These are phyloP conservation scores for Limnanthes douglasii DNA, from an alignment of 345 rosid species.

Conservation along the genomic window DNA sequence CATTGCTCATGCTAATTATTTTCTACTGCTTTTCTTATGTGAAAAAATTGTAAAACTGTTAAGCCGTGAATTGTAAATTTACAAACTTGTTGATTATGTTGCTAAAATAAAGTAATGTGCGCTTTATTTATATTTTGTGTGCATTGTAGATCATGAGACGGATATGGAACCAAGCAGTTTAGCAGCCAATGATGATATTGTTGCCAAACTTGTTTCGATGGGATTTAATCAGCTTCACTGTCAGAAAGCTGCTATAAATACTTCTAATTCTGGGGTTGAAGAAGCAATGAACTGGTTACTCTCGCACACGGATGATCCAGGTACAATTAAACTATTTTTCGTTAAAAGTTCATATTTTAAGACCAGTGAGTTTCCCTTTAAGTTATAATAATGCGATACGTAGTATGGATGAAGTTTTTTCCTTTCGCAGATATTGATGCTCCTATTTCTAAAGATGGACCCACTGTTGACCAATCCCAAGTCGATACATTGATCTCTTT, in stretches of 20 bases:
- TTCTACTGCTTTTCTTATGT: neutral
- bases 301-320: slow-evolving; percentile 90
- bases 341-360: neutral
- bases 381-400: slow-evolving; percentile 2
- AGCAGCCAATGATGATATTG: slow-evolving; percentile 71
- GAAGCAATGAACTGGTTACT: slow-evolving; percentile 99
- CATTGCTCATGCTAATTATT: neutral
- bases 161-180: slow-evolving; percentile 35
- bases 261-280: slow-evolving; percentile 78
- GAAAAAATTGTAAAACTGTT: no score
- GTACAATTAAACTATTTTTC: slow-evolving; percentile 22
- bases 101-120: no score
- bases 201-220: slow-evolving; percentile 81
- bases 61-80: no score
- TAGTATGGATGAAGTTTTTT: no score
- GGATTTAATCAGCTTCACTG: slow-evolving; percentile 84
- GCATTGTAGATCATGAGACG: slow-evolving; percentile 29
- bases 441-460: slow-evolving; percentile 38
- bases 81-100: no score
- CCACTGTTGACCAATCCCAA: slow-evolving; percentile 43
- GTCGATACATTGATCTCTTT: slow-evolving; percentile 74
- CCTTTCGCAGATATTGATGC: slow-evolving; percentile 49
- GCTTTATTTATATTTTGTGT: slow-evolving; percentile 8
- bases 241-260: slow-evolving; percentile 83
- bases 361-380: no score